Evolutionary conservation across 352 stramenopile genomes (phyloP), one percentile per base, ranked within the genome.

Genomic region (Phytophthora tubulina): DNA sequence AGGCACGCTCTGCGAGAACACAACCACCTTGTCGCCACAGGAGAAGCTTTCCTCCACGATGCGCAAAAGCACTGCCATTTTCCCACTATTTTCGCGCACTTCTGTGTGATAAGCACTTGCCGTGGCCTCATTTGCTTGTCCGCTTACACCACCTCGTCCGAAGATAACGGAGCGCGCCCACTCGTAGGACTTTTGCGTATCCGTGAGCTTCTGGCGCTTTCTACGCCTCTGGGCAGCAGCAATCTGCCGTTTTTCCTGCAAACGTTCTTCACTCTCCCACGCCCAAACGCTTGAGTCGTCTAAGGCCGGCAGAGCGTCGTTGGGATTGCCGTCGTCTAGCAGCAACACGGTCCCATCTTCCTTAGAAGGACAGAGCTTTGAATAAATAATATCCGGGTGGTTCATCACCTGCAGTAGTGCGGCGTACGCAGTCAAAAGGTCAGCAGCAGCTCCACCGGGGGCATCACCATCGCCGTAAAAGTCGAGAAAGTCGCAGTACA

Each of bases 1-100:
- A 42, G 86, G 81, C 33, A 97, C 85, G 48, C 89, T 96, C 63
- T 97, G 91, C 6, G 90, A 96, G 54, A 97, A 97, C 7, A 97
- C 86, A 15, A 96, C 86, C 13, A 96, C 81, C 54, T 96, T 97
- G 51, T 97, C 91, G 14, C 84, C 87, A 30, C 82, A 81, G 4
- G 76, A 63, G 35, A 91, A 92, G 58, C 86, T 94, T 52, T 94
- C 79, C 55, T 91, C 70, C 38, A 96, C 75, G 41, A 96, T 91
- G 15, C 67, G 70, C 75, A 96, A 80, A 35, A 96, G 72, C 42
- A 94, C 76, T 1, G 75, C 82, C 86, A 96, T 94, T 56, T 96
- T 96, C 8, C 86, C 87, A 68, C 89, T 96, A 67, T 94, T 84
- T 61, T 88, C 85, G 2, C 89, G 56, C 11, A 90, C 69, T 53